Conservation (phyloP, 164 flowering plant species). For the Stephania yunnanensis region DNA sequence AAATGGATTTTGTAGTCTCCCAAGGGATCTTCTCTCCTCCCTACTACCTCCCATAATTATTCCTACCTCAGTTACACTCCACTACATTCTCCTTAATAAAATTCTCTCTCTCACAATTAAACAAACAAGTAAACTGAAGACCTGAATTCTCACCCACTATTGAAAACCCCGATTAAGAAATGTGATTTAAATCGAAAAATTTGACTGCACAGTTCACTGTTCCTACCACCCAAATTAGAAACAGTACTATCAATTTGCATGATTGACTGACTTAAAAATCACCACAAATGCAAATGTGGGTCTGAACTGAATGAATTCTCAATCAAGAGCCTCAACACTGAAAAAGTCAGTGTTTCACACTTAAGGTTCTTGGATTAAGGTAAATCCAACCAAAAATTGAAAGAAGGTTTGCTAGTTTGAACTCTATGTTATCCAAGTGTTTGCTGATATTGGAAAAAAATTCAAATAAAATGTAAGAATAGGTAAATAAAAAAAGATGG, state of each 20-base stretch:
- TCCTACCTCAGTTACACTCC: conserved; percentile 14
- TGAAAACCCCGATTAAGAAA: not conserved
- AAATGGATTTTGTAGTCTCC: conserved; percentile 55
- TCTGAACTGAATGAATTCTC: not conserved
- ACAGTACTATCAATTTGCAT: not conserved
- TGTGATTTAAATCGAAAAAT: not conserved
- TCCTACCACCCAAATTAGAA: not conserved
- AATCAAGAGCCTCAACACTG: not conserved
- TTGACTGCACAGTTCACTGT: not conserved
- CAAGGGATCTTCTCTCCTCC: conserved; percentile 48
- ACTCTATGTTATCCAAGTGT: not conserved
- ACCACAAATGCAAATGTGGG: not conserved
- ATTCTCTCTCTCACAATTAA: not conserved
- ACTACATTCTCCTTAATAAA: not conserved
- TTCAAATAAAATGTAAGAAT: not conserved
- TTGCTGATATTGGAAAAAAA: not conserved
- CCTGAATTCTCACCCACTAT: not conserved
- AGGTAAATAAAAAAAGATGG: not conserved
- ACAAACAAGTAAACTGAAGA: not conserved
- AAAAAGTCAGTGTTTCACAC: not conserved
- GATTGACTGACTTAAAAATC: not conserved
- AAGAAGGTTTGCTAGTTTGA: not conserved
- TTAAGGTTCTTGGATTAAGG: not conserved
- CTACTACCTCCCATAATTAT: conserved; percentile 34
- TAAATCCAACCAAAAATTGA: not conserved